Base-by-base conservation (phyloP, 2,329 filamentous ascomycete species). In the Diplodia corticola region DNA sequence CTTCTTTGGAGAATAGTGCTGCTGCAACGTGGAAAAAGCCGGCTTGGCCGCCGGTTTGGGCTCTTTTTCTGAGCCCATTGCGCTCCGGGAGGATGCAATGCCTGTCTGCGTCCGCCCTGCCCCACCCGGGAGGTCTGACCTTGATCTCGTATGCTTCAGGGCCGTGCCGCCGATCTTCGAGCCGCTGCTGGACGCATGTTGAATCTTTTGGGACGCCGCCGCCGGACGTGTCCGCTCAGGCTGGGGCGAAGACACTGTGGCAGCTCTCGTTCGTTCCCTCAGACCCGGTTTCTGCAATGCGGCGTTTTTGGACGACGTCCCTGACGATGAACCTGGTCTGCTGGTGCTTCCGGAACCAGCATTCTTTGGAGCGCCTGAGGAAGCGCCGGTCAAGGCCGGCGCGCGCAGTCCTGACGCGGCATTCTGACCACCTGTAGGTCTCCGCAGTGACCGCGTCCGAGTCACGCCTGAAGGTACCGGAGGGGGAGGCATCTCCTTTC, bases 1-100 rank as follows among this genome's bases (percentile, higher is more conserved):
- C 70, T 78, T 77, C 26, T 73, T 74, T 37, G 77, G 77, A 4
- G 77, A 78, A 49, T 77, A 79, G 68, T 78, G 77, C 65, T 79
- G 77, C 67, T 79, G 77, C 33, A 78, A 65, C 0, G 76, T 79
- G 17, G 72, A 74, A 61, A 79, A 79, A 1, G 69, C 70, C 22
- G 69, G 71, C 66, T 67, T 69, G 50, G 68, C 40, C 28, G 33
- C 49, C 48, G 71, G 69, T 7, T 67, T 35, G 7, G 63, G 59
- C 9, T 63, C 54, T 20, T 28, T 48, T 5, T 64, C 63, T 26
- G n/a, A n/a, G 5, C 26, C 63, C 37, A 51, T n/a, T 6, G 17
- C 28, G 7, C 35, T 35, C n/a, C 53, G 51, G 37, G 37, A 33
- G 3, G 63, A 46, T 20, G 37, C 24, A 17, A 24, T 46, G 35